Evolutionary conservation across 2,329 filamentous ascomycete genomes (phyloP), one percentile per base, ranked within the genome.

Genomic region (Exophiala oligosperma): DNA sequence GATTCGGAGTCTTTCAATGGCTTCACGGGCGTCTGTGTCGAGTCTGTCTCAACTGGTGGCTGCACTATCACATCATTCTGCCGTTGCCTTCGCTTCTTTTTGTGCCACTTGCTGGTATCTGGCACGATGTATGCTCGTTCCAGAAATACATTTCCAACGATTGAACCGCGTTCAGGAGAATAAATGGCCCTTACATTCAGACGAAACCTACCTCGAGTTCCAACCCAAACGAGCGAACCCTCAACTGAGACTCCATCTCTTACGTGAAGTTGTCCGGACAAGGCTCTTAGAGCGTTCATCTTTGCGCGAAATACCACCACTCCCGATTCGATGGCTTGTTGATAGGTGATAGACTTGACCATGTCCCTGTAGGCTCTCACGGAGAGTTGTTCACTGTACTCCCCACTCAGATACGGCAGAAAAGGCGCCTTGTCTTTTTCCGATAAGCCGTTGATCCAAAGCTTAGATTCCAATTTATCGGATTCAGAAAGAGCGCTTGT

Each of bases 281-380:
- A 48, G 6, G 41, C 29, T 26, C 24, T 28, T 14, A 58, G 57
- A 3, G 51, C 58, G 14, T 37, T 28, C 24, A 57, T 32, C 63
- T 56, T 38, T 14, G 49, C 35, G 4, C 53, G 58, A 51, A 65
- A 65, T 6, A 65, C 53, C 2, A 53, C 54, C 46, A 54, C 56
- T 3, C 43, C 60, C 5, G 51, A 49, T 8, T 63, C 57, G 23
- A 65, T 59, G n/a, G 63, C 63, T 14, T 40, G 48, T 40, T 59
- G 53, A 32, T 61, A 62, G 7, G 63, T 65, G 56, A 65, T 59
- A 38, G 58, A 52, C 37, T 57, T 55, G 49, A 63, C 63, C 14
- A 52, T 37, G 5, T 60, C 54, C 14, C 60, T 60, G 49, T 60
- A 61, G 7, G 29, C 41, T 21, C 56, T 50, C 21, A 52, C 43